Conservation (phyloP, 805 yeast genomes). For the Schwanniomyces polymorphus region DNA sequence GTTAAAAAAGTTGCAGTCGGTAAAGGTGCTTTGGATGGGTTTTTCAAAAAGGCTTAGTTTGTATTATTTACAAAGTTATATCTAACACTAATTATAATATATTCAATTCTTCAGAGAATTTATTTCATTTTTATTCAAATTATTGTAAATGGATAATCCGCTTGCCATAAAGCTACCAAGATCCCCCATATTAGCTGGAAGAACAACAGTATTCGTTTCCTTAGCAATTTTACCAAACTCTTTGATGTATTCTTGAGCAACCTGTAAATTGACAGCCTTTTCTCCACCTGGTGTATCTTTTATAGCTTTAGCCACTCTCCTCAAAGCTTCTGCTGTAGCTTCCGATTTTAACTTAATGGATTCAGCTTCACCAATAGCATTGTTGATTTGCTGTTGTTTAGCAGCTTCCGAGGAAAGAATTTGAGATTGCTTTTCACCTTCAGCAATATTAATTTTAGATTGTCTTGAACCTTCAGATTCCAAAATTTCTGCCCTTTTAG, state of each 20-base stretch:
- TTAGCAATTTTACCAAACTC: constrained; percentile 83
- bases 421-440: constrained; percentile 71
- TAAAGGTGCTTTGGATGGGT: constrained; percentile 69
- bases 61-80: neutral
- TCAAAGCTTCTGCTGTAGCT: constrained; percentile 75
- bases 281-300: constrained; percentile 65
- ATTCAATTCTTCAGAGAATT: neutral
- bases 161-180: constrained; percentile 72
- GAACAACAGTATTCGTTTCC: constrained; percentile 73
- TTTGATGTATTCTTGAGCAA: constrained; percentile 81
- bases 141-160: constrained; percentile 71
- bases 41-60: constrained; percentile 47
- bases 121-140: constrained; percentile 30
- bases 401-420: constrained; percentile 77
- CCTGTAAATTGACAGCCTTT: constrained; percentile 75
- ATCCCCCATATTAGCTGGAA: constrained; percentile 77
- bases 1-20: constrained; percentile 50
- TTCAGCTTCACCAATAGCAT: constrained; percentile 74
- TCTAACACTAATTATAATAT: neutral
- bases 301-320: constrained; percentile 65
- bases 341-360: constrained; percentile 63
- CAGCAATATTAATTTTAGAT: constrained; percentile 78
- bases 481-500: constrained; percentile 83
- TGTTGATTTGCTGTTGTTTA: constrained; percentile 60
- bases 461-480: constrained; percentile 85